Evolutionary conservation across 2,329 filamentous ascomycete species (phyloP).

Genomic region (Cryphonectria parasitica): DNA sequence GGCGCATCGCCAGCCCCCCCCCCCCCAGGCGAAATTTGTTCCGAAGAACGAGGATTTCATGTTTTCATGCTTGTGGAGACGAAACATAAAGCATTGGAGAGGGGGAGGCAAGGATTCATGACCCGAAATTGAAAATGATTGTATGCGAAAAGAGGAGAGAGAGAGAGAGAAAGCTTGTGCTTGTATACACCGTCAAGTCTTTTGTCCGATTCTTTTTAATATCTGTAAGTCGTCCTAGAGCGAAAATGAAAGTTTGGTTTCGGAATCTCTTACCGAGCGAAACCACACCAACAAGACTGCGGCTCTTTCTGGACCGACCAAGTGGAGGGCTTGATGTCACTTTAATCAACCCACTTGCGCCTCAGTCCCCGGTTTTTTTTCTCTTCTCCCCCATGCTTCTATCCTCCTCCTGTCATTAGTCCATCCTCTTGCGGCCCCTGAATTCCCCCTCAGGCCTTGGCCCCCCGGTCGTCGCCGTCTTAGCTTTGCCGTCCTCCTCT

Average conservation of each 20-base stretch:
- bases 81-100: neutral
- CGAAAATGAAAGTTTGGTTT: neutral
- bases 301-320: conserved; percentile 19
- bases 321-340: conserved; percentile 25
- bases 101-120: too few relatives aligned
- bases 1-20: conserved; percentile 17
- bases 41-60: neutral
- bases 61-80: neutral
- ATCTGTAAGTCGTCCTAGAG: neutral
- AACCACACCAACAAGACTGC: conserved; percentile 11
- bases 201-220: neutral
- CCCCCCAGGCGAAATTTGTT: neutral
- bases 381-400: neutral
- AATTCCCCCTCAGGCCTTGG: conserved; percentile 12
- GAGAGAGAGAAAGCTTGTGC: neutral
- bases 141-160: too few relatives aligned
- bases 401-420: conserved; percentile 11
- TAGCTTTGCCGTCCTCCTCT: neutral
- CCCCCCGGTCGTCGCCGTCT: neutral
- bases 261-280: neutral
- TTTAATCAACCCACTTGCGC: conserved; percentile 24
- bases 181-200: neutral
- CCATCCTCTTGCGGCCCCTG: conserved; percentile 14
- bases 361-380: conserved; percentile 8
- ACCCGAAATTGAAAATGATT: too few relatives aligned